A percentile compares a stretch with the other conserved stretches of the same genome.
Conservation (phyloP, 2,329 filamentous ascomycete genomes). For the Colletotrichum sp. region DNA sequence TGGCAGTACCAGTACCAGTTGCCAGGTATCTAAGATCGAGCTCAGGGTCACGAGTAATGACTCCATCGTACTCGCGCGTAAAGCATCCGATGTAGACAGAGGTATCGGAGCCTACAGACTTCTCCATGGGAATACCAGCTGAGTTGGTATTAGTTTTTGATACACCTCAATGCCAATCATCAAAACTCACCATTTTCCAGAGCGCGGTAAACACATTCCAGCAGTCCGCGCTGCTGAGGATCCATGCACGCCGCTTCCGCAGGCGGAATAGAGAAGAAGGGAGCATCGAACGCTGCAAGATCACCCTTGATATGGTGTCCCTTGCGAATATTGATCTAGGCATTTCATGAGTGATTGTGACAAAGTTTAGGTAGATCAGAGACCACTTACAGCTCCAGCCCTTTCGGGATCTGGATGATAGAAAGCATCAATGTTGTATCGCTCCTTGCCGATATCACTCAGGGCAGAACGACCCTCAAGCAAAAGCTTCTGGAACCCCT, state of each 20-base stretch:
- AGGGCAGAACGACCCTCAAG: neutral
- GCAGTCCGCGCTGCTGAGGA: conserved; percentile 30
- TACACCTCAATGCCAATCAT: neutral
- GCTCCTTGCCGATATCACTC: neutral
- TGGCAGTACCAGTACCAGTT: conserved; percentile 30
- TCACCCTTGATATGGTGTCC: conserved; percentile 30
- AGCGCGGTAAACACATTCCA: conserved; percentile 32
- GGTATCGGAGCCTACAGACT: conserved; percentile 24
- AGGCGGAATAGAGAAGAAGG: conserved; percentile 25
- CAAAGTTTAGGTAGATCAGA: neutral
- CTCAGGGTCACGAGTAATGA: conserved; percentile 26
- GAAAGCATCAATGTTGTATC: neutral
- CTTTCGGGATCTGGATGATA: neutral
- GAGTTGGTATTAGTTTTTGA: neutral
- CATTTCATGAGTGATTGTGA: neutral
- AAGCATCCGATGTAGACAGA: conserved; percentile 35
- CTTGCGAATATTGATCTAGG: neutral
- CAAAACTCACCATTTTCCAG: conserved; percentile 22
- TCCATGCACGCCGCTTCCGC: conserved; percentile 29
- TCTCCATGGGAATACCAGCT: conserved; percentile 16
- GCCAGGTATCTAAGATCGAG: conserved; percentile 34
- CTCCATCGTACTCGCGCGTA: conserved; percentile 28
- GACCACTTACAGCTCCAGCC: neutral
- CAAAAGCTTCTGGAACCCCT: neutral
- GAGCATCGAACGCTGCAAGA: conserved; percentile 18